A percentile compares a stretch with the other conserved stretches of the same genome.
phyloP scores from a whole-genome alignment of 108 stramenopile species.

The Nitzschia inconspicua region DNA sequence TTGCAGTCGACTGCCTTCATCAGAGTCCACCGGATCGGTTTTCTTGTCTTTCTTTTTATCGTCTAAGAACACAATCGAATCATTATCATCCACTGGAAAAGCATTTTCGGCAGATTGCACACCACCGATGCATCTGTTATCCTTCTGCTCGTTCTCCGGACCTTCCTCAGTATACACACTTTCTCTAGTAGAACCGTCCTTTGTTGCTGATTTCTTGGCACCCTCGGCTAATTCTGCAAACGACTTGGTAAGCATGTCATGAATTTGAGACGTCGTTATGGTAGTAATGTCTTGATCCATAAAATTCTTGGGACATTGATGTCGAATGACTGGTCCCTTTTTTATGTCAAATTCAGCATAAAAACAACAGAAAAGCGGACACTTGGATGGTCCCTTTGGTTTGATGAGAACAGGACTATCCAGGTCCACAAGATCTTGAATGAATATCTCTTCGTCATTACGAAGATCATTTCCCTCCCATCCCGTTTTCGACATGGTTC shows the following conservation, averaged over 20 bases:
- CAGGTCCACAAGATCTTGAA: neutral
- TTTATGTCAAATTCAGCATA: constrained; percentile 89
- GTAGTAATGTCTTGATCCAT: constrained; percentile 66
- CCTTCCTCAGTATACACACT: neutral
- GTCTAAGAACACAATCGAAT: neutral
- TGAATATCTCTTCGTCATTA: neutral
- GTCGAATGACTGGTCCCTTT: constrained; percentile 69
- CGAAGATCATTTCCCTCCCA: neutral
- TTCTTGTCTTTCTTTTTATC: neutral
- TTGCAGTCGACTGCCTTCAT: neutral
- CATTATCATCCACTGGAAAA: neutral
- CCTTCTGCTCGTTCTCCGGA: constrained; percentile 1
- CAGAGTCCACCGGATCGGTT: no score
- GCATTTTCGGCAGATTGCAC: neutral
- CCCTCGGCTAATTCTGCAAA: constrained; percentile 16
- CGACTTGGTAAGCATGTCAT: constrained; percentile 51
- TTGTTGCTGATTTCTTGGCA: neutral
- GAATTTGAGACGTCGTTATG: constrained; percentile 44
- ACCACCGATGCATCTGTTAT: neutral
- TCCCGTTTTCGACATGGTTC: no score
- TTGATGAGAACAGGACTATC: neutral
- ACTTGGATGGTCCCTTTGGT: constrained; percentile 47
- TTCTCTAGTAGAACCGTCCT: neutral
- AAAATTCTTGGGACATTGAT: constrained; percentile 60
- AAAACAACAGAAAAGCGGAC: constrained; percentile 76